A percentile compares a stretch with the other conserved stretches of the same genome.
Conservation (phyloP, 192 early-diverging fungal species). For the Oehlia diaphana region DNA sequence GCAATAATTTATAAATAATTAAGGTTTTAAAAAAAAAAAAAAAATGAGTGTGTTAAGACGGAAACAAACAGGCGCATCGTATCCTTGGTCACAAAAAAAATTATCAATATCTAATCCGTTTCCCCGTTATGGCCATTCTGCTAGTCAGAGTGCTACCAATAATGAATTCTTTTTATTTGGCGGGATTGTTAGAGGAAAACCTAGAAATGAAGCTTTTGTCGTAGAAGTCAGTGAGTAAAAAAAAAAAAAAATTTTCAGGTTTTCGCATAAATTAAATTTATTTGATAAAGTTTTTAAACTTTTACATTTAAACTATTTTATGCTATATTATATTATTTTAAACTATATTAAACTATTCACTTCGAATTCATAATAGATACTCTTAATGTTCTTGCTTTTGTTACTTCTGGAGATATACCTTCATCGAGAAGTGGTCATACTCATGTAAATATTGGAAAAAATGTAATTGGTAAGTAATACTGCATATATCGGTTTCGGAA, state of each 20-base stretch:
- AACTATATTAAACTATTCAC: no score
- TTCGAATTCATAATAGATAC: constrained; percentile 28
- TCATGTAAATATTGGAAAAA: constrained; percentile 46
- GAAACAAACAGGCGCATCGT: background rate
- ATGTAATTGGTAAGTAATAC: constrained; percentile 46
- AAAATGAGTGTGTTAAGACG: background rate
- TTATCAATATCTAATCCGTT: constrained; percentile 35
- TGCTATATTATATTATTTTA: no score
- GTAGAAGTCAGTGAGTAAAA: constrained; percentile 43
- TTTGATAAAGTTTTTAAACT: no score
- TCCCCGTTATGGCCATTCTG: constrained; percentile 40
- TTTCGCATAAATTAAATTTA: no score
- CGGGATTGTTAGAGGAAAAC: constrained; percentile 40
- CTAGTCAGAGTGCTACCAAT: constrained; percentile 35
- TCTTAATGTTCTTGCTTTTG: constrained; percentile 37
- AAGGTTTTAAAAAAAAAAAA: background rate
- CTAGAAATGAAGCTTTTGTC: constrained; percentile 40
- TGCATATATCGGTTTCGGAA: no score
- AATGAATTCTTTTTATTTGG: constrained; percentile 45
- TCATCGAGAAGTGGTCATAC: constrained; percentile 40
- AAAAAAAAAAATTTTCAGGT: background rate
- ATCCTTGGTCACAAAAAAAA: constrained; percentile 28
- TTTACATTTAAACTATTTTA: no score
- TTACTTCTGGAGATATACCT: constrained; percentile 45
- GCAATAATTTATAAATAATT: background rate